Evolutionary conservation across 306 rosid species (phyloP).

Genomic region (Acacia confusa): DNA sequence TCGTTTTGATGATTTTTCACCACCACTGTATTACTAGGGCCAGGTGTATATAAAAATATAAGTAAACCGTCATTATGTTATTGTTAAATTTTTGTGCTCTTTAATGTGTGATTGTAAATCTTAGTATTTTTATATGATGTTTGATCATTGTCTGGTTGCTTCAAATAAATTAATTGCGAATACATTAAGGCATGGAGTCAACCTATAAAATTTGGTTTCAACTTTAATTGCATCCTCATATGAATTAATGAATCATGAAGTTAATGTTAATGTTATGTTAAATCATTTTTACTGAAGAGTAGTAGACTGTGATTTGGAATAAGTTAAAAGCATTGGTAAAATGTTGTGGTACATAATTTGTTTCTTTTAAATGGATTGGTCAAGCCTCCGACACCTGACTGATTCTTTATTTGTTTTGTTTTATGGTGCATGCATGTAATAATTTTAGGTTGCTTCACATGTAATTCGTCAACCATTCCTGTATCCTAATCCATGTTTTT

Average conservation of each 20-base stretch:
- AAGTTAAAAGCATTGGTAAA: neutral
- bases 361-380: neutral
- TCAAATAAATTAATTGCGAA: neutral
- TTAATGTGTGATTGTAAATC: neutral
- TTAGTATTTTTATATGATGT: neutral
- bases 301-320: neutral
- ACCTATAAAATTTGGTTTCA: neutral
- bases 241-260: neutral
- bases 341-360: neutral
- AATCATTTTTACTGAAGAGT: neutral
- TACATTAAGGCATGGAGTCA: neutral
- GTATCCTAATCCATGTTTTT: neutral
- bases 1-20: slow-evolving; percentile 10
- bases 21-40: slow-evolving; percentile 10
- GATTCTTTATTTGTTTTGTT: neutral
- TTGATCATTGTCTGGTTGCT: neutral
- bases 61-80: neutral
- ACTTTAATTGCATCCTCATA: neutral
- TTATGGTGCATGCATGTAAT: neutral
- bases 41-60: neutral
- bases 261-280: neutral
- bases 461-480: neutral
- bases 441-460: neutral
- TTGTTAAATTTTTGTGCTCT: neutral
- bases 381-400: neutral